These are phyloP conservation scores for Hyphopichia fennica DNA, from an alignment of 1,139 yeast species.

Conservation along the genomic window DNA sequence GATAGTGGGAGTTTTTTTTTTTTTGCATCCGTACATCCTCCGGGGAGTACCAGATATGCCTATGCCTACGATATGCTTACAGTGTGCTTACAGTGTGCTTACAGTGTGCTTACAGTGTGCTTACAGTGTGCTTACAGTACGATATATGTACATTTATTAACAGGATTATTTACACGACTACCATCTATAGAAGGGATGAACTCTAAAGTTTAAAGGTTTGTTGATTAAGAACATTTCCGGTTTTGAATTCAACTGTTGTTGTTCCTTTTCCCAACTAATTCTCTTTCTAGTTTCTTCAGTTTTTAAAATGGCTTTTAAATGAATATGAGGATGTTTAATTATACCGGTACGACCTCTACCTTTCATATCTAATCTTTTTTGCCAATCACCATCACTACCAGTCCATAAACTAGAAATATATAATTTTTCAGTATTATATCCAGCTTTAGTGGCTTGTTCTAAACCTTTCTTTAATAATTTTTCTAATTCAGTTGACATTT, in stretches of 20 bases:
- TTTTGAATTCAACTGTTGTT: slow-evolving; percentile 39
- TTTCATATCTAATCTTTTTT: slow-evolving; percentile 74
- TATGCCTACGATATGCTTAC: too few relatives aligned
- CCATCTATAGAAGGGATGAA: slow-evolving; percentile 47
- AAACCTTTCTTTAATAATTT: slow-evolving; percentile 73
- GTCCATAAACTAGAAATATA: slow-evolving; percentile 87
- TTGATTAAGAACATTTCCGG: slow-evolving; percentile 49
- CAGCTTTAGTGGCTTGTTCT: slow-evolving; percentile 62
- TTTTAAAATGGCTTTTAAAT: slow-evolving; percentile 75
- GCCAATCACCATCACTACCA: slow-evolving; percentile 82
- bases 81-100: too few relatives aligned
- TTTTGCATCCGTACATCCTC: too few relatives aligned
- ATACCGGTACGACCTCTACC: slow-evolving; percentile 91
- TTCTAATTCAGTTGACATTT: slow-evolving; percentile 77
- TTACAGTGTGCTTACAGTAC: too few relatives aligned
- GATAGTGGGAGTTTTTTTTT: too few relatives aligned
- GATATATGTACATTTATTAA: slow-evolving; percentile 7
- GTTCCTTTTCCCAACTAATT: slow-evolving; percentile 56
- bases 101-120: too few relatives aligned
- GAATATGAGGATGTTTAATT: slow-evolving; percentile 73
- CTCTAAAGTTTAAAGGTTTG: slow-evolving; percentile 47
- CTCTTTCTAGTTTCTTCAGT: slow-evolving; percentile 62
- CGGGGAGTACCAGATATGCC: too few relatives aligned
- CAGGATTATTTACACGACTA: slow-evolving; percentile 13
- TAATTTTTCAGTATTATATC: slow-evolving; percentile 59